Conservation (phyloP, 2,329 filamentous ascomycete species). For the Phoma herbarum region DNA sequence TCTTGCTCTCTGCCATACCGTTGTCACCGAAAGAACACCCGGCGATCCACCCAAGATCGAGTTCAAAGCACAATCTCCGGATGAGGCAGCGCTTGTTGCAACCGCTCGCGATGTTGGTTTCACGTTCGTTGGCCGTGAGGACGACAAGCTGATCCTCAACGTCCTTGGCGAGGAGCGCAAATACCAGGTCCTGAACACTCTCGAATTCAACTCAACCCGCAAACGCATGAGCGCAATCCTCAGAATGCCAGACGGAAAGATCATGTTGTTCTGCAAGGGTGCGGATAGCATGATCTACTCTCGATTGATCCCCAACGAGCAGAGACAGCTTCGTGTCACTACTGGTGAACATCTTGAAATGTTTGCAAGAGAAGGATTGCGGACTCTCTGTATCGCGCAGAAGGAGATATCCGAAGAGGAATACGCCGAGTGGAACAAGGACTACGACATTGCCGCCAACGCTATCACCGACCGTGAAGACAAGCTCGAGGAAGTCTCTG, state of each 20-base stretch:
- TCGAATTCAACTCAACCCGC: conserved; percentile 96
- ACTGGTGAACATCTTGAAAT: conserved; percentile 96
- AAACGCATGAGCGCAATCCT: conserved; percentile 99
- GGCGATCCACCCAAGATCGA: conserved; percentile 91
- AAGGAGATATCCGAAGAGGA: conserved; percentile 81
- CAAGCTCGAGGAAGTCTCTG: conserved; percentile 88
- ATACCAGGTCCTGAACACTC: conserved; percentile 89
- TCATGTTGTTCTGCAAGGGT: conserved; percentile 95
- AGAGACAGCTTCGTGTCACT: conserved; percentile 79
- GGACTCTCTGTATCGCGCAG: conserved; percentile 93
- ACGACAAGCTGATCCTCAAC: conserved; percentile 85
- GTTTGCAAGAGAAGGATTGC: conserved; percentile 93
- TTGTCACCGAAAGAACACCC: conserved; percentile 87
- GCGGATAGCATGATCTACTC: conserved; percentile 98
- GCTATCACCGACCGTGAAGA: conserved; percentile 88
- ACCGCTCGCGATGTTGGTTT: conserved; percentile 96
- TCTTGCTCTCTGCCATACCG: conserved; percentile 93
- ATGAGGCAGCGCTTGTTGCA: conserved; percentile 92
- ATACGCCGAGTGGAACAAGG: conserved; percentile 83
- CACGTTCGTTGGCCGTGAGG: conserved; percentile 82
- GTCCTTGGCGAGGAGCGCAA: conserved; percentile 84
- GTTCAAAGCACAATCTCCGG: conserved; percentile 97
- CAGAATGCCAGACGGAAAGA: conserved; percentile 88
- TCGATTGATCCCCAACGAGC: conserved; percentile 83
- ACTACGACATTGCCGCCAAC: conserved; percentile 86